A percentile compares a stretch with the other conserved stretches of the same genome.
Conservation (phyloP, 768 basidiomycete species). For the Rhodotorula paludigena region DNA sequence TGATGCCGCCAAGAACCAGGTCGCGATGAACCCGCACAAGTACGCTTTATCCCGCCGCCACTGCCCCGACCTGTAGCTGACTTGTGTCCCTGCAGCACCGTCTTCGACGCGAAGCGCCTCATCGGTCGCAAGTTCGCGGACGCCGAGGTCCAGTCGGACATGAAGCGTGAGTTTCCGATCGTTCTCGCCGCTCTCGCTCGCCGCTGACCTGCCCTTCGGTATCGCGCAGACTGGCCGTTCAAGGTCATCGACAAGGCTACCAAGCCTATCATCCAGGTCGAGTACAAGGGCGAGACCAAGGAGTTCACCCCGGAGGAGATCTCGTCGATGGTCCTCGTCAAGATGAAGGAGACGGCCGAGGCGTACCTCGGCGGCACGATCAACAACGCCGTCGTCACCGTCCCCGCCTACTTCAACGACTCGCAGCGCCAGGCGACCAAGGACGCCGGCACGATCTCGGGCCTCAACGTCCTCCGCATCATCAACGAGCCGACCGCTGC, state of each 20-base stretch:
- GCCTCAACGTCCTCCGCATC: conserved; percentile 92
- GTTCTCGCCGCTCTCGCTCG: not conserved
- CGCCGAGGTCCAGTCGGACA: conserved; percentile 52
- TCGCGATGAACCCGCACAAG: conserved; percentile 97
- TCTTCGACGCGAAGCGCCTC: conserved; percentile 97
- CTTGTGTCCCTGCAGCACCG: conserved; percentile 53
- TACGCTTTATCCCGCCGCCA: conserved; percentile 44
- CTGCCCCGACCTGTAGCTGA: not conserved
- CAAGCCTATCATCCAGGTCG: conserved; percentile 56
- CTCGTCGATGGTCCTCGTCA: conserved; percentile 60
- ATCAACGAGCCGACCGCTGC: conserved; percentile 99
- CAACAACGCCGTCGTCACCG: conserved; percentile 58
- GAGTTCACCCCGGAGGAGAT: conserved; percentile 61
- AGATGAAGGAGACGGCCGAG: conserved; percentile 69
- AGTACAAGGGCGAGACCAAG: conserved; percentile 60
- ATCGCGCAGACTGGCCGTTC: conserved; percentile 45
- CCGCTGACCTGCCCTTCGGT: not conserved
- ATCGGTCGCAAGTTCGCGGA: conserved; percentile 85
- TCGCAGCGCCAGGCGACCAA: conserved; percentile 98
- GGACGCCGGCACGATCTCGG: conserved; percentile 90
- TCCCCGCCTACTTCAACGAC: conserved; percentile 98
- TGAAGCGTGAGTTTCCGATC: conserved; percentile 49
- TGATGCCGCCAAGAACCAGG: conserved; percentile 98
- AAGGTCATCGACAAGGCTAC: conserved; percentile 50
- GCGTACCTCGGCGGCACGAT: conserved; percentile 62